Base-by-base conservation (phyloP, 2,329 filamentous ascomycete genomes). In the Stemphylium beticola region DNA sequence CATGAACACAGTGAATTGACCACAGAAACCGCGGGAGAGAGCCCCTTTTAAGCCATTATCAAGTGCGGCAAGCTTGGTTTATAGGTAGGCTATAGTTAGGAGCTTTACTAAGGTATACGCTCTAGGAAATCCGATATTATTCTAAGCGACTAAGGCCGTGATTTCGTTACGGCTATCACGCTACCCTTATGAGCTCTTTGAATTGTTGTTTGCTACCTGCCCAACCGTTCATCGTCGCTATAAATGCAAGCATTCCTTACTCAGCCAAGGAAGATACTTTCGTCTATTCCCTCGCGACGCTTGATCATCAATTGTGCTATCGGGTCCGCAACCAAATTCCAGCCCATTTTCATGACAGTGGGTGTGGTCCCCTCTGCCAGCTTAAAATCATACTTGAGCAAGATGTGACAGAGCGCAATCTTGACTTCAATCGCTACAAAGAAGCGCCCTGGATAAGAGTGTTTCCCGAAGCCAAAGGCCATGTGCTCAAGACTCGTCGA, bases 391-490 rank as follows among this genome's bases (percentile, higher is more conserved):
- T 42, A 42, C 26, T 31, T 31, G 10, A 42, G 39, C 15, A 32
- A 32, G 39, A 42, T 42, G 15, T 31, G 24, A 31, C 26, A 42
- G 20, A 42, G 39, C n/a, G 39, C 39, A 42, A 42, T 42, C n/a
- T 31, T 42, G 10, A 31, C 24, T 42, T 42, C 39, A 18, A 42
- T 18, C 7, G 39, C 39, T 41, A 24, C 24, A 31, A 26, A 41
- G 24, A 41, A 41, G 24, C 22, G 39, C 39, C 39, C 24, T 31
- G 24, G 22, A 41, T n/a, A 40, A 40, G 24, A 12, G 24, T 15
- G n/a, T 41, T 31, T 41, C 39, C 38, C 62, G 37, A 57, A 46
- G 11, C 64, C 64, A 48, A 67, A 67, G 12, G 17, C 55, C 3
- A 62, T 17, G 29, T 63, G 60, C 15, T 62, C 54, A 2, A 45